Evolutionary conservation across 1,284 basidiomycete genomes (phyloP).

Genomic region (Trichosporon sp.): DNA sequence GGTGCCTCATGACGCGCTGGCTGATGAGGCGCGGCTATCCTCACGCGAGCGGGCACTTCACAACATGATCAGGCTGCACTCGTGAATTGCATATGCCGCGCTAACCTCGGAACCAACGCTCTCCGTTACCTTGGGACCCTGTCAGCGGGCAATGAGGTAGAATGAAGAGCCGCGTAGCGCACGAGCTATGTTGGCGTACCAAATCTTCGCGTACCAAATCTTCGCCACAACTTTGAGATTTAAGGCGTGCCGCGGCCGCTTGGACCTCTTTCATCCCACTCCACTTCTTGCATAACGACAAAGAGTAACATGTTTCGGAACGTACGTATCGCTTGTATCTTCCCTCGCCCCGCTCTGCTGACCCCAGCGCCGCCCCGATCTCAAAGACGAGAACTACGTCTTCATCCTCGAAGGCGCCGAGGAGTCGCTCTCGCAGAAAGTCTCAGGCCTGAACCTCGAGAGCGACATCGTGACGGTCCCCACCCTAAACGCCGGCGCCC

Average conservation of each 20-base stretch:
- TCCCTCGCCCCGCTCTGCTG: not conserved
- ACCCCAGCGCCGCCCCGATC: not conserved
- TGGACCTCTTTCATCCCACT: too few relatives aligned
- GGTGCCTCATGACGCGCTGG: not conserved
- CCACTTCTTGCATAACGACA: not conserved
- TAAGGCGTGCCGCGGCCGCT: too few relatives aligned
- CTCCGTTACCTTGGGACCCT: not conserved
- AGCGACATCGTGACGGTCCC: constrained; percentile 6
- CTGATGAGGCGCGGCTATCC: not conserved
- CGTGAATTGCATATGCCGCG: not conserved
- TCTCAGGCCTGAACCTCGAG: not conserved
- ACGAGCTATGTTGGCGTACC: not conserved
- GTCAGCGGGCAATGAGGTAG: too few relatives aligned
- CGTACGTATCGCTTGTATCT: not conserved
- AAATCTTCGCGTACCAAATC: not conserved
- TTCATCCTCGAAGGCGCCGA: constrained; percentile 14
- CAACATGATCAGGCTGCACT: not conserved
- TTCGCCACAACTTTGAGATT: not conserved
- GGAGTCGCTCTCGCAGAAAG: not conserved
- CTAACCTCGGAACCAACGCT: not conserved
- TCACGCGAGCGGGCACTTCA: not conserved
- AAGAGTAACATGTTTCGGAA: not conserved
- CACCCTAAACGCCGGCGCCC: not conserved
- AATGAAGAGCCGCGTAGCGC: too few relatives aligned
- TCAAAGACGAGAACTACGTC: constrained; percentile 2